Evolutionary conservation across 1,284 basidiomycete genomes (phyloP), one percentile per base, ranked within the genome.

Genomic region (Trichosporon ovoides): DNA sequence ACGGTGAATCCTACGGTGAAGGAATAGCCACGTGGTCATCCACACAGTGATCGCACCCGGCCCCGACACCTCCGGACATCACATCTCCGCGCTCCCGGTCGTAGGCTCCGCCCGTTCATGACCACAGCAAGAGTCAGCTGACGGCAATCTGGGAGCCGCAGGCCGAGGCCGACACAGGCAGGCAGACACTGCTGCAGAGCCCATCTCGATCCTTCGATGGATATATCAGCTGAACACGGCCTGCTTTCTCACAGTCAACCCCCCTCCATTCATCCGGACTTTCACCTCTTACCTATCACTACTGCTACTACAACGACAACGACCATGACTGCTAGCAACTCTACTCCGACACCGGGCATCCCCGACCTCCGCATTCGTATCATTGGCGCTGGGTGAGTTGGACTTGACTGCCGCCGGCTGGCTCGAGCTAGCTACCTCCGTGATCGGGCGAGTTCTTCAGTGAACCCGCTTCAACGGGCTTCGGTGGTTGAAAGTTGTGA

Each of bases 351-450:
- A 11, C 43, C 43, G 7, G 43, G 43, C 14, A 48, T 48, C 24
- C 43, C 43, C 24, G 53, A 63, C 38, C 58, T 63, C 37, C 33
- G 28, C 14, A 59, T 63, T 35, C 61, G 59, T 53, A 63, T 63
- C 48, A 56, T 61, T 28, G 60, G 60, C 9, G 61, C 58, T 48
- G 61, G 57, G 55, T 57, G 53, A 58, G 60, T 62, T 11, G 5
- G 7, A 14, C 14, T 38, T n/a, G n/a, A n/a, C n/a, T n/a, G n/a
- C n/a, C n/a, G n/a, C n/a, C n/a, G n/a, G n/a, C n/a, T n/a, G n/a
- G n/a, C n/a, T n/a, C n/a, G n/a, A n/a, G n/a, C n/a, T n/a, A n/a
- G n/a, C n/a, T n/a, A n/a, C n/a, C n/a, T n/a, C n/a, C n/a, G n/a
- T n/a, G n/a, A n/a, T n/a, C n/a, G n/a, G n/a, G n/a, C n/a, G n/a